A percentile compares a stretch with the other conserved stretches of the same genome.
Conservation (phyloP, 805 yeast genomes). For the Wickerhamomyces tratensis region DNA sequence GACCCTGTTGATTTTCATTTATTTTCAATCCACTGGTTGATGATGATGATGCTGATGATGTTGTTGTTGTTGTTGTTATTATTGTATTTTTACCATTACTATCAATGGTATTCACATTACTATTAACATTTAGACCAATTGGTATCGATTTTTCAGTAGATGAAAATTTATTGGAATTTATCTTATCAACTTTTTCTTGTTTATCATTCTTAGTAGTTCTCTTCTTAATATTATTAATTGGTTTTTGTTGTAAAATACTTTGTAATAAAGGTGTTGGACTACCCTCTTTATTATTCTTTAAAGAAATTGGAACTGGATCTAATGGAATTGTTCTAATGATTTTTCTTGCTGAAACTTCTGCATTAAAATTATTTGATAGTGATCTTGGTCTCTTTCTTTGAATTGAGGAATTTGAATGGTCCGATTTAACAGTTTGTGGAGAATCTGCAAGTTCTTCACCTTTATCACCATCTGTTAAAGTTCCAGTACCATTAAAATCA, state of each 20-base stretch:
- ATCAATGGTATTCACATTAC: no score
- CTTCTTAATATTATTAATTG: not conserved
- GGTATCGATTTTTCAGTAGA: no score
- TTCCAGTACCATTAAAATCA: conserved; percentile 19
- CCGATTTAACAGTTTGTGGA: conserved; percentile 15
- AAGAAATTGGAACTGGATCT: conserved; percentile 67
- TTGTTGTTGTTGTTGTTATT: conserved; percentile 5
- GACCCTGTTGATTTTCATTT: not conserved
- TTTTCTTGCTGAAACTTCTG: conserved; percentile 64
- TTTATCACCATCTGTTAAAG: conserved; percentile 20
- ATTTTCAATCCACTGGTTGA: not conserved
- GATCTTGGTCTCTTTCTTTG: conserved; percentile 32
- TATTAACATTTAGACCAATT: no score
- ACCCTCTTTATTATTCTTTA: conserved; percentile 8
- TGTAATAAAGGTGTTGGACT: conserved; percentile 4
- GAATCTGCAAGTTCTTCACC: conserved; percentile 24
- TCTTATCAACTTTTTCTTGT: not conserved
- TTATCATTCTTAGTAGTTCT: not conserved
- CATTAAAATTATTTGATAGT: conserved; percentile 45
- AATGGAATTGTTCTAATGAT: conserved; percentile 72
- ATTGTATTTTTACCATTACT: not conserved
- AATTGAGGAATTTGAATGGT: conserved; percentile 20
- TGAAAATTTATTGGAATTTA: not conserved
- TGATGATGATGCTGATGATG: conserved; percentile 1
- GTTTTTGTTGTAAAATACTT: conserved; percentile 5